These are phyloP conservation scores for Ceriops zippeliana DNA, from an alignment of 345 rosid species.

Conservation along the genomic window DNA sequence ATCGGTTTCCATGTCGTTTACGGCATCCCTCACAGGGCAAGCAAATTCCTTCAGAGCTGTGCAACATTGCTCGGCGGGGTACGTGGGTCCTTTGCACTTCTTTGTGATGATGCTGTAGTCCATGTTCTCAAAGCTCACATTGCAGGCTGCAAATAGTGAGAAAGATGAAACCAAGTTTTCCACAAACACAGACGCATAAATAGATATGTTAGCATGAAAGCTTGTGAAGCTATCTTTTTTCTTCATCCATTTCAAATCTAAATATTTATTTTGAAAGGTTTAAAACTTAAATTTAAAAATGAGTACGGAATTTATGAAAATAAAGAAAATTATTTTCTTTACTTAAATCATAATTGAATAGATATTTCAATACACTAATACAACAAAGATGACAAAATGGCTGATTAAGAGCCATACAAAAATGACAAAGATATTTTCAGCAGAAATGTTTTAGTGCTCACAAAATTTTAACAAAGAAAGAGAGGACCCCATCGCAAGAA, in stretches of 20 bases:
- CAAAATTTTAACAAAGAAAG: no score
- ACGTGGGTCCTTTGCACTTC: constrained; percentile 73
- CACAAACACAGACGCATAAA: no score
- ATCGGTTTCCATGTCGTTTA: constrained; percentile 49
- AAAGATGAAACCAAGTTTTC: neutral
- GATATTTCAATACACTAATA: no score
- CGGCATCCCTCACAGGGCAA: constrained; percentile 47
- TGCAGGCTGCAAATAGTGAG: constrained; percentile 40
- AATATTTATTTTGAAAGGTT: neutral
- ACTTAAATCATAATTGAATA: no score
- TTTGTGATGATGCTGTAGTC: constrained; percentile 64
- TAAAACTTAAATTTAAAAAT: neutral
- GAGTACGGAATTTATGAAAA: no score
- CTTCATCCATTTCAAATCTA: neutral
- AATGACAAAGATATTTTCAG: no score
- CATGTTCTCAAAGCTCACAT: constrained; percentile 48
- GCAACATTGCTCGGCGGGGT: constrained; percentile 51
- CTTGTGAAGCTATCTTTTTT: neutral
- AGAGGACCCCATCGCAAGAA: no score
- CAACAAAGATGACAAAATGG: no score
- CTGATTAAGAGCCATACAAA: no score
- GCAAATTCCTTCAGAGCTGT: constrained; percentile 53
- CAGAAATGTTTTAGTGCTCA: no score
- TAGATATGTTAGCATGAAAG: no score
- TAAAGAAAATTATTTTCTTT: no score